Evolutionary conservation across 2,329 filamentous ascomycete species (phyloP).

Genomic region (Pyrenochaeta sp.): DNA sequence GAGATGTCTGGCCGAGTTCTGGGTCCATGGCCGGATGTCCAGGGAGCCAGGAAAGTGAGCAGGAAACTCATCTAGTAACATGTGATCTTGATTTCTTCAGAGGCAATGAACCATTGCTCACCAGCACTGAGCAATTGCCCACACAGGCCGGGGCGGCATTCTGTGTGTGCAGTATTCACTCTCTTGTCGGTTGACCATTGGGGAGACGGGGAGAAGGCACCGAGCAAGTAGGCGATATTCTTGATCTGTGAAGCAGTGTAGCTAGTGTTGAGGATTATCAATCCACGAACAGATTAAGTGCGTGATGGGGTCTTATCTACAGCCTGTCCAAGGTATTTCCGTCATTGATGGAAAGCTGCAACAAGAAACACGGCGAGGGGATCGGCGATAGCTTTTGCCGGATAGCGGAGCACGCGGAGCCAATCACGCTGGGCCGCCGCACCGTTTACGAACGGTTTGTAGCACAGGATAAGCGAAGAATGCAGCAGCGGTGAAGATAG

Average conservation of each 20-base stretch:
- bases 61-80: too few relatives aligned
- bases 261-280: neutral
- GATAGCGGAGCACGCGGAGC: neutral
- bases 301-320: neutral
- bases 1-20: too few relatives aligned
- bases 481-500: neutral
- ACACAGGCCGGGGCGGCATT: too few relatives aligned
- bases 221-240: too few relatives aligned
- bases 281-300: neutral
- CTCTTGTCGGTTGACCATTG: neutral
- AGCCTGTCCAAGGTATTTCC: neutral
- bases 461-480: neutral
- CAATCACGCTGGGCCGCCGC: conserved; percentile 6
- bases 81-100: too few relatives aligned
- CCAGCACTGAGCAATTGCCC: too few relatives aligned
- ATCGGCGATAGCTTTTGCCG: conserved; percentile 4
- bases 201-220: neutral
- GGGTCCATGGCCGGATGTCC: too few relatives aligned
- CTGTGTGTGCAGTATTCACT: neutral
- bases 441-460: neutral
- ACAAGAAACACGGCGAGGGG: conserved; percentile 2
- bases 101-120: too few relatives aligned
- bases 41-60: too few relatives aligned
- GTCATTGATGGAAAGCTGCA: too few relatives aligned
- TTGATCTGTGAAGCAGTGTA: too few relatives aligned